Conservation (phyloP, 202 grass and related monocot genomes). For the Schoenoplectus tabernaemontani region DNA sequence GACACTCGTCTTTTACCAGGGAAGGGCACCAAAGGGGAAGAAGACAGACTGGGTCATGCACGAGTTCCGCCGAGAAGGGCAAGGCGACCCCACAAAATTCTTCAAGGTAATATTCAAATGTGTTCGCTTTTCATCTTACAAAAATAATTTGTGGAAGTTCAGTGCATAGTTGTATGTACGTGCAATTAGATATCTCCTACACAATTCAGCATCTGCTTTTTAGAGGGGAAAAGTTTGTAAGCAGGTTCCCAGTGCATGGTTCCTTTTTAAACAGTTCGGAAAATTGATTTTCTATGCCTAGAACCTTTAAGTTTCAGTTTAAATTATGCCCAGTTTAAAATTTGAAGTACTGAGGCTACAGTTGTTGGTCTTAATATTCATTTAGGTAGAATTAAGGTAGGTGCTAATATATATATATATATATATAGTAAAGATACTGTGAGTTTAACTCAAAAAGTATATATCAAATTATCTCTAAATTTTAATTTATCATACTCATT, state of each 20-base stretch:
- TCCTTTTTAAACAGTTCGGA: neutral
- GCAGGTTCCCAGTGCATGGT: neutral
- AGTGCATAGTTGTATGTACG: neutral
- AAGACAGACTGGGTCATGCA: conserved; percentile 96
- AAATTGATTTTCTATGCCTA: neutral
- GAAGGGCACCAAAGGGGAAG: conserved; percentile 77
- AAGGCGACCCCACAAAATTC: conserved; percentile 41
- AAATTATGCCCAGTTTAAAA: neutral
- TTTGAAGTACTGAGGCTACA: neutral
- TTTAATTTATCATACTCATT: no score
- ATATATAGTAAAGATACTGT: no score
- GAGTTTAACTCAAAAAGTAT: no score
- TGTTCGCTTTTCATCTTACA: neutral
- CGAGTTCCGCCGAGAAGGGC: conserved; percentile 65
- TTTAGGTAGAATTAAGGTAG: neutral
- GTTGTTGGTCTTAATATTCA: neutral
- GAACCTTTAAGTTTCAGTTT: neutral
- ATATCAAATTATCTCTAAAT: no score
- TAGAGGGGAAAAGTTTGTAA: neutral
- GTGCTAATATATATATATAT: neutral
- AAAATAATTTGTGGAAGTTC: neutral
- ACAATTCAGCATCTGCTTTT: neutral
- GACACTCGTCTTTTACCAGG: conserved; percentile 83
- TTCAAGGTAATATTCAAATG: conserved; percentile 47
- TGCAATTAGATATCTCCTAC: neutral